These are phyloP conservation scores for Serendipita vermifera DNA, from an alignment of 768 basidiomycete genomes.

Conservation along the genomic window DNA sequence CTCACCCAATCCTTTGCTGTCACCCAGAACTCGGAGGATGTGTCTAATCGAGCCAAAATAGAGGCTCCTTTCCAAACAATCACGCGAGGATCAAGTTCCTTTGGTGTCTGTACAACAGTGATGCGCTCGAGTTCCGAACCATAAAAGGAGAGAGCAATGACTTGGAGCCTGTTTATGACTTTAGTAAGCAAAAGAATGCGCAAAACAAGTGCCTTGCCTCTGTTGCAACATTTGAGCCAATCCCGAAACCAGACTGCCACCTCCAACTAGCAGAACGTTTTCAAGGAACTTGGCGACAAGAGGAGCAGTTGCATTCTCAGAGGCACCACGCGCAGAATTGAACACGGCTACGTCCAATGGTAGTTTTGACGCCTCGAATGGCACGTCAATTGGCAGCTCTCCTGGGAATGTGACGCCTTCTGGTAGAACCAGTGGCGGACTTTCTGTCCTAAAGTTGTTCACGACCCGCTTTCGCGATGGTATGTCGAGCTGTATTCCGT, in stretches of 20 bases:
- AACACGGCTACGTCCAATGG: conserved; percentile 88
- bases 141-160: conserved; percentile 62
- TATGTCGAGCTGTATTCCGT: conserved; percentile 6
- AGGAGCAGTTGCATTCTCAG: conserved; percentile 63
- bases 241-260: conserved; percentile 64
- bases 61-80: conserved; percentile 92
- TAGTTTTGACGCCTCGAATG: conserved; percentile 75
- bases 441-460: neutral
- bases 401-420: conserved; percentile 9
- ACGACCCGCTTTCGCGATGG: conserved; percentile 5
- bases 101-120: conserved; percentile 85
- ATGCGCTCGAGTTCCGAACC: conserved; percentile 73
- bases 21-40: conserved; percentile 81
- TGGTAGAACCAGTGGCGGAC: conserved; percentile 15
- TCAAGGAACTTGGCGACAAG: conserved; percentile 63
- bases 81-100: conserved; percentile 80
- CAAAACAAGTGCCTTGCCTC: conserved; percentile 38
- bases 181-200: conserved; percentile 11
- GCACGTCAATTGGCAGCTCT: conserved; percentile 49
- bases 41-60: conserved; percentile 86
- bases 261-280: conserved; percentile 74
- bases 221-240: conserved; percentile 79
- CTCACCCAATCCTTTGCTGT: conserved; percentile 76
- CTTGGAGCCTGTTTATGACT: conserved; percentile 43
- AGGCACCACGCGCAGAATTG: conserved; percentile 78